Base-by-base conservation (phyloP, 2,329 filamentous ascomycete genomes). In the Cadophora sp. region DNA sequence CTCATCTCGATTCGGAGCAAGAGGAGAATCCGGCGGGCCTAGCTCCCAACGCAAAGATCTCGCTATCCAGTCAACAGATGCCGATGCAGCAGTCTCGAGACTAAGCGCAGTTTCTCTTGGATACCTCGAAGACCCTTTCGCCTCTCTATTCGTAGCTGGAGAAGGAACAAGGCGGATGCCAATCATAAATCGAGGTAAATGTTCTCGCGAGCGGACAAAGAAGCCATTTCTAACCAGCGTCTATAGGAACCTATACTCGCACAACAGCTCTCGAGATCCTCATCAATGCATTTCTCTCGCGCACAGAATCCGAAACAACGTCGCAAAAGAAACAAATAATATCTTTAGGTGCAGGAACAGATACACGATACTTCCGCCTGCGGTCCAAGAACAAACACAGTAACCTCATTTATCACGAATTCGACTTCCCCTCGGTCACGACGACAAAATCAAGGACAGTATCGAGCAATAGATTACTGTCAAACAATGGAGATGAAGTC, bases 271-370 rank as follows among this genome's bases (percentile, higher is more conserved):
- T 99, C 71, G 94, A 99, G 80, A 83, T 80, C 14, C 87, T 99
- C 0, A 87, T 98, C 50, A 79, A 87, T 62, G 83, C 82, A 8
- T 98, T 98, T 75, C 83, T 98, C 3, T 71, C 73, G 11, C 29
- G 60, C 4, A 8, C 48, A 14, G 31, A 68, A n/a, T 75, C 77
- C 1, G 73, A 51, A 29, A n/a, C 29, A 31, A 27, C 56, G 2
- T 69, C 80, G 55, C 69, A 63, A 46, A 68, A 55, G 19, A 88
- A 87, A 70, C 96, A 99, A 78, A 93, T 99, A 68, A 86, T 99
- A 69, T 97, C 94, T 0, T 86, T 99, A 0, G 96, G 96, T 34
- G 95, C 96, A 19, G 96, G 96, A 27, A 97, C 94, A 12, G 96
- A 99, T 78, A 98, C 96, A 7, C 88, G 96, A 19, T 91, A 90